These are phyloP conservation scores for Eragrostis curvula DNA, from an alignment of 176 grass and related monocot species.

Conservation along the genomic window DNA sequence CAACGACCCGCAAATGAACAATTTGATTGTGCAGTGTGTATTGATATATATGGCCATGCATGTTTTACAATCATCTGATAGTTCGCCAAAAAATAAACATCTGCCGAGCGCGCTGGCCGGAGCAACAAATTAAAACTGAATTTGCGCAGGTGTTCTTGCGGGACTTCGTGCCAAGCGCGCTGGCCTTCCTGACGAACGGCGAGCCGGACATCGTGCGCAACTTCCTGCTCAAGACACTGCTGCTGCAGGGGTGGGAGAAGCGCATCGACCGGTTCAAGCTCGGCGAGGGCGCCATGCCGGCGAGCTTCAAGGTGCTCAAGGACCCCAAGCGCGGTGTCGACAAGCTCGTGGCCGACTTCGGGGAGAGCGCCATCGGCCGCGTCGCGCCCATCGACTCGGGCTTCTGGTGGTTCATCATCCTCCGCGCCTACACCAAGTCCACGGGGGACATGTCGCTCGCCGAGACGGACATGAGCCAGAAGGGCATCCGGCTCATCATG, in stretches of 20 bases:
- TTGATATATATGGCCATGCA: no score
- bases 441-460: conserved; percentile 73
- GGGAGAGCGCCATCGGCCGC: conserved; percentile 91
- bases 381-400: conserved; percentile 93
- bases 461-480: conserved; percentile 73
- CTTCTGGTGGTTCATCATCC: conserved; percentile 96
- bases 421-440: conserved; percentile 91
- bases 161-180: conserved; percentile 93
- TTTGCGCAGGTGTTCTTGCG: conserved; percentile 76
- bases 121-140: background rate
- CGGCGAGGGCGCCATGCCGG: conserved; percentile 91
- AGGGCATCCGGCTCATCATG: conserved; percentile 87
- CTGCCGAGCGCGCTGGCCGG: no score
- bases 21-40: no score
- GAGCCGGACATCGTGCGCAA: conserved; percentile 84
- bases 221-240: conserved; percentile 82
- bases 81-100: no score
- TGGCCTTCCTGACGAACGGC: conserved; percentile 96
- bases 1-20: no score
- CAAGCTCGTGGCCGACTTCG: conserved; percentile 82
- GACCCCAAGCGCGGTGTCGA: conserved; percentile 65
- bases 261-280: conserved; percentile 96
- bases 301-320: conserved; percentile 91
- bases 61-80: no score
- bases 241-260: conserved; percentile 93